Evolutionary conservation across 2,329 filamentous ascomycete genomes (phyloP).

Genomic region (Alternaria incomplexa): DNA sequence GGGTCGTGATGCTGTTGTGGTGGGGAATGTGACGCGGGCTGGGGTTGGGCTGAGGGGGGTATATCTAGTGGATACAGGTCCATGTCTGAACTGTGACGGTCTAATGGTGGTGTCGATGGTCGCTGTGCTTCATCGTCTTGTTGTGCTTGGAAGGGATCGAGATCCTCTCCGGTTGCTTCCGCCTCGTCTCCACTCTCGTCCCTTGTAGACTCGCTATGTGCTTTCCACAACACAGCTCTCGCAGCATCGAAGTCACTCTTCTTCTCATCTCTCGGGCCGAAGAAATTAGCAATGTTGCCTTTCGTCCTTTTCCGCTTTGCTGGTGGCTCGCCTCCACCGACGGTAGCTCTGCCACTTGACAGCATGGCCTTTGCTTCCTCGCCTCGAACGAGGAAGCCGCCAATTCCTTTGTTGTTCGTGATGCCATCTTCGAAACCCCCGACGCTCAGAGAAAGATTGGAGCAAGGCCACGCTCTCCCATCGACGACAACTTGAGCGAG

Average conservation of each 20-base stretch:
- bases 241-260: conserved; percentile 44
- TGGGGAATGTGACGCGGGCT: conserved; percentile 2
- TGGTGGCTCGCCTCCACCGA: conserved; percentile 27
- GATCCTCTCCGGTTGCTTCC: conserved; percentile 15
- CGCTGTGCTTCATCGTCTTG: conserved; percentile 18
- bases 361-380: conserved; percentile 60
- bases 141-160: conserved; percentile 15
- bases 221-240: conserved; percentile 34
- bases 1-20: conserved; percentile 9
- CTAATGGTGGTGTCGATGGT: conserved; percentile 19
- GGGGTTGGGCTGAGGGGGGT: conserved; percentile 45
- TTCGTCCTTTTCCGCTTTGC: conserved; percentile 41
- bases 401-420: conserved; percentile 83
- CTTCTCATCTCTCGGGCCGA: conserved; percentile 38
- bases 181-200: conserved; percentile 31
- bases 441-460: conserved; percentile 87
- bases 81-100: conserved; percentile 10
- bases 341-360: conserved; percentile 18
- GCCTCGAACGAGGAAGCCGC: conserved; percentile 77
- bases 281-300: conserved; percentile 48
- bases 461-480: conserved; percentile 84
- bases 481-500: conserved; percentile 79
- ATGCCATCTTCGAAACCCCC: conserved; percentile 91
- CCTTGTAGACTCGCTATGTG: conserved; percentile 34
- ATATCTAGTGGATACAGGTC: conserved; percentile 20